Base-by-base conservation (phyloP, 1,139 yeast species). In the Suhomyces guaymorum region DNA sequence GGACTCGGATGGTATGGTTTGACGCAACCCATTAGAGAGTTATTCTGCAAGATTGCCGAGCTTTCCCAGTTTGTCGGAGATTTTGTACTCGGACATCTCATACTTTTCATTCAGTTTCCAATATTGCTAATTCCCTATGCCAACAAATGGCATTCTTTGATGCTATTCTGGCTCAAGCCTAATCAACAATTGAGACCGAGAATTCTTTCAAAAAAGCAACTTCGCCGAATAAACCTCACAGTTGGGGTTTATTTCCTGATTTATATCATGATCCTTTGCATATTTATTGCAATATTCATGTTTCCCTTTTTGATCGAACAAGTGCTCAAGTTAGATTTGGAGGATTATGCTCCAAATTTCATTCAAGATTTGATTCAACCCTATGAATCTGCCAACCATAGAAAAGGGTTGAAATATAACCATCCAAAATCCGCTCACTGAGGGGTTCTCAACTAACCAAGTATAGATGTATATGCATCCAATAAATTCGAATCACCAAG, bases 161-260 rank as follows among this genome's bases (percentile, higher is more conserved):
- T 92, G 92, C 78, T 92, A 68, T 92, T 92, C 82, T 92, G 99
- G 99, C 82, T 92, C 69, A 87, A 89, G 65, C 98, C 98, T 45
- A 83, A 95, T 44, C 84, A 95, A 70, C 96, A 92, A 73, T 94
- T 92, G 57, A 87, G 99, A 68, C 98, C 97, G 48, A 98, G 98
- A 53, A 92, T 94, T 60, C 92, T 88, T 70, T 89, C 97, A 13
- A 75, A 92, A 72, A 92, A 94, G 70, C 98, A 94, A 71, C n/a
- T n/a, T n/a, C n/a, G n/a, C n/a, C n/a, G n/a, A n/a, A n/a, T n/a
- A n/a, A n/a, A n/a, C n/a, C n/a, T n/a, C n/a, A n/a, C n/a, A n/a
- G n/a, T n/a, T n/a, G n/a, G n/a, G n/a, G n/a, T n/a, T n/a, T n/a
- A n/a, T n/a, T n/a, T n/a, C n/a, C n/a, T n/a, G n/a, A n/a, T n/a